These are phyloP conservation scores for Phalaenopsis equestris DNA, from an alignment of 106 monocot genomes.

Conservation along the genomic window DNA sequence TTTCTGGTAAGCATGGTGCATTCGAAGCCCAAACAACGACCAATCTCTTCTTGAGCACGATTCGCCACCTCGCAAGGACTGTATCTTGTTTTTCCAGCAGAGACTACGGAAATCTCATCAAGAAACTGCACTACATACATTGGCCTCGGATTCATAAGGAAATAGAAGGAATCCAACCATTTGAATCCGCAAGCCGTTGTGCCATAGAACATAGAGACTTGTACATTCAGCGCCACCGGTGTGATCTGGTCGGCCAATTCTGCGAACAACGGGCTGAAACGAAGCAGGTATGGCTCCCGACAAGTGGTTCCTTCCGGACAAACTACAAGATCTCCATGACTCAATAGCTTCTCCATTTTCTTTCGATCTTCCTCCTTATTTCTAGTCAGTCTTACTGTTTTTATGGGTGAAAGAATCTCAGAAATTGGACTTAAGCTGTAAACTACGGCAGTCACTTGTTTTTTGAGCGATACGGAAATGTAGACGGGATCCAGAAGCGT, in stretches of 20 bases:
- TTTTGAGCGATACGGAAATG: conserved; percentile 35
- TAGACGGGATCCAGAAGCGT: conserved; percentile 64
- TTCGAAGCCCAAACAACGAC: conserved; percentile 44
- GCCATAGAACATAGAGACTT: conserved; percentile 58
- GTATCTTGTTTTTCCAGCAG: conserved; percentile 16
- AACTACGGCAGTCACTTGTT: conserved; percentile 23
- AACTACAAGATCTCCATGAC: conserved; percentile 30
- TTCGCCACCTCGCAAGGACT: conserved; percentile 50
- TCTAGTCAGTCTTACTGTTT: conserved; percentile 34
- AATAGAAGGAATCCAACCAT: conserved; percentile 55
- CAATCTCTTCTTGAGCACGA: conserved; percentile 45
- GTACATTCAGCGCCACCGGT: conserved; percentile 40
- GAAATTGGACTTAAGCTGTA: conserved; percentile 54
- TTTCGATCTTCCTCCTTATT: conserved; percentile 40
- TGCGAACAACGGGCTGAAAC: conserved; percentile 76
- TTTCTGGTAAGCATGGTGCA: conserved; percentile 58
- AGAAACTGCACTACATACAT: conserved; percentile 34
- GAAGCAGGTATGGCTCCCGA: conserved; percentile 55
- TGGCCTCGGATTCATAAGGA: conserved; percentile 53
- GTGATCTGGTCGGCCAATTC: conserved; percentile 46
- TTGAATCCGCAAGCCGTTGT: conserved; percentile 57
- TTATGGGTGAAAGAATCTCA: conserved; percentile 47
- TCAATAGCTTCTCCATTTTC: conserved; percentile 28
- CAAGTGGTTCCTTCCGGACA: conserved; percentile 77
- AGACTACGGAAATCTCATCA: conserved; percentile 11